Evolutionary conservation across 768 basidiomycete genomes (phyloP).

Genomic region (Mycena belliarum): DNA sequence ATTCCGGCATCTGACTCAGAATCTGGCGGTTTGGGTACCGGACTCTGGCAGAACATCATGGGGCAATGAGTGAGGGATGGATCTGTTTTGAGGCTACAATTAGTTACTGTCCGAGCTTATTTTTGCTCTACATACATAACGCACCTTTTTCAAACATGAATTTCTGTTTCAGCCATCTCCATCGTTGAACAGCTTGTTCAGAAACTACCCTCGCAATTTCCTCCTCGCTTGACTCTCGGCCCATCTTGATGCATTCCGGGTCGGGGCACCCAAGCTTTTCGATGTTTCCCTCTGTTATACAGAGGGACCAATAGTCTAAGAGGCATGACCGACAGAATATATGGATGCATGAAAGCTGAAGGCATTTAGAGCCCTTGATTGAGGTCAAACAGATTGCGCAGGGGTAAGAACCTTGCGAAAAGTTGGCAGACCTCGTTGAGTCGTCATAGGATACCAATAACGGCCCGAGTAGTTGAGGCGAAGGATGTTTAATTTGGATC

Average conservation of each 20-base stretch:
- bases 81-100: no score
- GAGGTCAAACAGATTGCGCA: slow-evolving; percentile 79
- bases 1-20: slow-evolving; percentile 63
- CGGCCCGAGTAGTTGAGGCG: slow-evolving; percentile 52
- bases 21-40: slow-evolving; percentile 60
- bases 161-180: slow-evolving; percentile 79
- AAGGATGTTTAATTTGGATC: slow-evolving; percentile 48
- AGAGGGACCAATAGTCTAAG: slow-evolving; percentile 78
- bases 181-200: slow-evolving; percentile 64
- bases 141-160: slow-evolving; percentile 70
- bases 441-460: slow-evolving; percentile 52
- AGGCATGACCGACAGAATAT: slow-evolving; percentile 85
- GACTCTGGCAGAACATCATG: slow-evolving; percentile 75
- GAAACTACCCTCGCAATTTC: slow-evolving; percentile 74
- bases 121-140: no score
- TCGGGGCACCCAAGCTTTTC: slow-evolving; percentile 80
- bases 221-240: slow-evolving; percentile 61
- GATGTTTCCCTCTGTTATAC: slow-evolving; percentile 79
- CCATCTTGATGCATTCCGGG: slow-evolving; percentile 70
- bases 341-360: slow-evolving; percentile 71
- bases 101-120: no score
- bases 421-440: slow-evolving; percentile 48
- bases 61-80: slow-evolving; percentile 83
- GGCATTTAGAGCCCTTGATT: slow-evolving; percentile 73
- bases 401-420: slow-evolving; percentile 63